A percentile compares a stretch with the other conserved stretches of the same genome.
These are phyloP conservation scores for Kitagawia praeruptora DNA, from an alignment of 129 eudicot genomes.

Conservation along the genomic window DNA sequence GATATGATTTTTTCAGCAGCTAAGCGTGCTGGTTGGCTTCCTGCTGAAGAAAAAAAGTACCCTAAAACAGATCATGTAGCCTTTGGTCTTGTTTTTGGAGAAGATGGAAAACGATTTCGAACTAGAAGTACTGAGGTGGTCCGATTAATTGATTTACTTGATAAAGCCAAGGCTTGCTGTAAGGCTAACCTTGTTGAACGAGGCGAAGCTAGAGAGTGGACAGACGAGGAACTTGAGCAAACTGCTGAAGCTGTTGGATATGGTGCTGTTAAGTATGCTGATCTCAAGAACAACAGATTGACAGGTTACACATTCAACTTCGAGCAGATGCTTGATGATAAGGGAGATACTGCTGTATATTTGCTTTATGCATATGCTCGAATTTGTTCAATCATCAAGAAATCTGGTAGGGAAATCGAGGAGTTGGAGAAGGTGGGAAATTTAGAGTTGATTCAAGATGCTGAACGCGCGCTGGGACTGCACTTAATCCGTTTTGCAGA, in stretches of 20 bases:
- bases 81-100: conserved; percentile 91
- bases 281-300: conserved; percentile 86
- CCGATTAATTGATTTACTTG: conserved; percentile 76
- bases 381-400: conserved; percentile 83
- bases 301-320: conserved; percentile 83
- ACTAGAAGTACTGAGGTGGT: conserved; percentile 94
- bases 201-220: conserved; percentile 85
- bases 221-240: conserved; percentile 60
- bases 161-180: conserved; percentile 84
- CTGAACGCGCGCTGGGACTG: conserved; percentile 74
- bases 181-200: conserved; percentile 68
- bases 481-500: conserved; percentile 83
- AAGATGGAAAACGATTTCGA: conserved; percentile 88
- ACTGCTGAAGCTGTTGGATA: conserved; percentile 88
- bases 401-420: conserved; percentile 86
- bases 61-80: conserved; percentile 88
- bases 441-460: conserved; percentile 51
- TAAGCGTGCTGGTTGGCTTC: conserved; percentile 89
- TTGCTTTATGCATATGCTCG: conserved; percentile 95
- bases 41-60: conserved; percentile 44
- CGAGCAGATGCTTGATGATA: conserved; percentile 95
- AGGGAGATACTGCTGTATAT: conserved; percentile 96
- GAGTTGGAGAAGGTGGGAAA: conserved; percentile 52
- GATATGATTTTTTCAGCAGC: conserved; percentile 94
- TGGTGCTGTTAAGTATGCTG: conserved; percentile 99